Evolutionary conservation across 345 rosid genomes (phyloP).

Genomic region (Eucalyptus microcorys): DNA sequence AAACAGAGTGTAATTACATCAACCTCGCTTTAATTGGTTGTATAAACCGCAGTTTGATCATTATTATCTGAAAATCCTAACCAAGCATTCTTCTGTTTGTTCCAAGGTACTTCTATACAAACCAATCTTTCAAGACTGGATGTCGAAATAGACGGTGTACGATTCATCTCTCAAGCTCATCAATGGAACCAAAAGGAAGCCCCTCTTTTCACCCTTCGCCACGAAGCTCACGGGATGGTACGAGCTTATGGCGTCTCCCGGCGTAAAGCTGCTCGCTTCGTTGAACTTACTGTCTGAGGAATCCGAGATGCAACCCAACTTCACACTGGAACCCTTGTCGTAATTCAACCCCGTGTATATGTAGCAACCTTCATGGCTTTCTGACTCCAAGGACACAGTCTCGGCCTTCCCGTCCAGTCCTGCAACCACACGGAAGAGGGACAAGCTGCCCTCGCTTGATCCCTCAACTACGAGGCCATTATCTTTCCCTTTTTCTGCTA

Average conservation of each 20-base stretch:
- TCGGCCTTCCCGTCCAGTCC: conserved; percentile 57
- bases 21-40: neutral
- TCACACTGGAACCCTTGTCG: conserved; percentile 17
- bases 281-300: conserved; percentile 11
- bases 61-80: neutral
- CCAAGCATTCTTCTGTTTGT: neutral
- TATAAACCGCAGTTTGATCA: neutral
- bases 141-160: conserved; percentile 67
- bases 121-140: neutral
- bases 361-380: conserved; percentile 44
- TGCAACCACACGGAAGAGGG: conserved; percentile 37
- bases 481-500: conserved; percentile 27
- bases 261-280: conserved; percentile 41
- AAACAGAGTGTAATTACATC: neutral
- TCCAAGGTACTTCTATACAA: neutral
- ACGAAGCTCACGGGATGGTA: conserved; percentile 81
- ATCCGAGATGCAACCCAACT: conserved; percentile 33
- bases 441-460: conserved; percentile 8
- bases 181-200: conserved; percentile 67
- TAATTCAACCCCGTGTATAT: conserved; percentile 29
- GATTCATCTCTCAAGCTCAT: conserved; percentile 69
- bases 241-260: conserved; percentile 30
- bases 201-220: conserved; percentile 43
- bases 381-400: conserved; percentile 49
- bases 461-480: conserved; percentile 16